Percentiles rank a stretch among this genome's conserved stretches.
phyloP scores from a whole-genome alignment of 305 asterid species.

The Rubia occidens region DNA sequence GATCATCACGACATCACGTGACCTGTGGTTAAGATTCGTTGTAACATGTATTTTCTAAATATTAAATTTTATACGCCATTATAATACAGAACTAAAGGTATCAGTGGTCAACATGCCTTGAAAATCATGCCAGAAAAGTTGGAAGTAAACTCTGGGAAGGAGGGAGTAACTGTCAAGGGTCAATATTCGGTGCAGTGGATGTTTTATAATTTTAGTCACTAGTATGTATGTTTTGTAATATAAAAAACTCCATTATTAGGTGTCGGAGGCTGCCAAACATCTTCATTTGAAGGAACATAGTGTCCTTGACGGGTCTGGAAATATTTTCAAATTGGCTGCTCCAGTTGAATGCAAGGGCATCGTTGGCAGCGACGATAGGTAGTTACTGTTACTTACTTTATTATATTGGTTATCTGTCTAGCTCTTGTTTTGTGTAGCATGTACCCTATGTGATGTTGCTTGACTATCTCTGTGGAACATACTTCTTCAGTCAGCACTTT shows the following conservation, averaged over 20 bases:
- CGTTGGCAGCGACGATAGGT: slow-evolving; percentile 98
- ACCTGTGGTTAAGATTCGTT: no score
- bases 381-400: slow-evolving; percentile 11
- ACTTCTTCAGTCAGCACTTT: neutral
- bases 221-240: slow-evolving; percentile 1
- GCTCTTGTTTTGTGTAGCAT: neutral
- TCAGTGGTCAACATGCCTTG: no score
- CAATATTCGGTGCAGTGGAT: neutral
- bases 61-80: no score
- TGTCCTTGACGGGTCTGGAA: slow-evolving; percentile 77
- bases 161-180: neutral
- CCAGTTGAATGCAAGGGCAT: slow-evolving; percentile 97
- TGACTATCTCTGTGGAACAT: neutral
- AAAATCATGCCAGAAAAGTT: no score
- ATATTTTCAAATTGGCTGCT: slow-evolving; percentile 70
- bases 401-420: neutral
- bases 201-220: slow-evolving; percentile 7
- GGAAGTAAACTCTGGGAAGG: neutral
- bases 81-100: no score
- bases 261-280: slow-evolving; percentile 75
- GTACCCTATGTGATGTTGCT: neutral
- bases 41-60: no score
- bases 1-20: no score
- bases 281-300: slow-evolving; percentile 79
- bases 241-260: slow-evolving; percentile 34